Evolutionary conservation across 495 filamentous ascomycete species (phyloP).

Genomic region (Tuber magnatum): DNA sequence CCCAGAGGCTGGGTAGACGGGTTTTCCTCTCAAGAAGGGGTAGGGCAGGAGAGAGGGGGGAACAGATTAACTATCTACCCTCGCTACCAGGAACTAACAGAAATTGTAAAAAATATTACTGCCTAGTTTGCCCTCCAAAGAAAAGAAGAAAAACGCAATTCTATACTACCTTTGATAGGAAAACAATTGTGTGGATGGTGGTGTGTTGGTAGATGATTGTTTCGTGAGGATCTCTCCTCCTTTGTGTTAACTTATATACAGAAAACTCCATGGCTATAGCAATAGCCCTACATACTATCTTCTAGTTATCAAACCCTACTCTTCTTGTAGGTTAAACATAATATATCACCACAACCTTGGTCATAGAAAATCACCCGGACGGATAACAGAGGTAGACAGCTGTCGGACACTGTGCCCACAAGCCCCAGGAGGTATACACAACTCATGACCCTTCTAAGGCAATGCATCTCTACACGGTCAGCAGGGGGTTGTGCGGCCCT

Average conservation of each 20-base stretch:
- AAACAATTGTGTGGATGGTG: no score
- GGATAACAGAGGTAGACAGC: not conserved
- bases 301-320: no score
- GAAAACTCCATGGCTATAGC: no score
- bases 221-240: no score
- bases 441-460: not conserved
- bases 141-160: no score
- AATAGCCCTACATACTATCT: no score
- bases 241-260: no score
- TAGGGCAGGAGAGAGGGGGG: not conserved
- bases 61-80: not conserved
- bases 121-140: not conserved
- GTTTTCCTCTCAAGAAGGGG: not conserved
- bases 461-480: not conserved
- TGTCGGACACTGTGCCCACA: not conserved
- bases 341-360: no score
- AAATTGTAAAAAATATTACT: not conserved
- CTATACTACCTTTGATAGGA: no score
- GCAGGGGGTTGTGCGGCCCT: not conserved
- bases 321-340: no score
- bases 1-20: not conserved
- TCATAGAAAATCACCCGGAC: not conserved
- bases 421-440: not conserved
- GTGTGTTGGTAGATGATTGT: no score
- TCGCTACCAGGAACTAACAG: not conserved